Percentiles rank a stretch among this genome's conserved stretches.
Evolutionary conservation across 2,329 filamentous ascomycete species (phyloP).

Genomic region (Colletotrichum spaethianum): DNA sequence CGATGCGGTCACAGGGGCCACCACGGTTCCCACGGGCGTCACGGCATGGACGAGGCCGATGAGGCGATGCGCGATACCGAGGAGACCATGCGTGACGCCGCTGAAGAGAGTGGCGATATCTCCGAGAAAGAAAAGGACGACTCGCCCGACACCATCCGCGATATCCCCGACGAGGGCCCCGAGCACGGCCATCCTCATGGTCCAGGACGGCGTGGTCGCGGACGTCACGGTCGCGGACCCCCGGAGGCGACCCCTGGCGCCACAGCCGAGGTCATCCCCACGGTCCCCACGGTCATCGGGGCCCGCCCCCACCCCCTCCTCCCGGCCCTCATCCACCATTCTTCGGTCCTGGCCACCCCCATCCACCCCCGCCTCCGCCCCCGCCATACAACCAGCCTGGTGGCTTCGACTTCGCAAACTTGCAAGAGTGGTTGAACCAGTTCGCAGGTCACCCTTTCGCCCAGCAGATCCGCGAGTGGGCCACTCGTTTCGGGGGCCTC

Average conservation of each 20-base stretch:
- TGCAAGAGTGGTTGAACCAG: constrained; percentile 52
- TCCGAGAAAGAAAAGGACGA: constrained; percentile 51
- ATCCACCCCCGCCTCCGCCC: constrained; percentile 43
- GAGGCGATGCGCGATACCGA: constrained; percentile 38
- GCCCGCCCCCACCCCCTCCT: constrained; percentile 40
- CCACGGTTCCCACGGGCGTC: constrained; percentile 35
- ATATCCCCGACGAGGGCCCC: constrained; percentile 51
- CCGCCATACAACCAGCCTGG: constrained; percentile 43
- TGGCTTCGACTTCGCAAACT: constrained; percentile 54
- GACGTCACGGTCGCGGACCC: constrained; percentile 35
- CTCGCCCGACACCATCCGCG: constrained; percentile 52
- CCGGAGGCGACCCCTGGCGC: constrained; percentile 31
- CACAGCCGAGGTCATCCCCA: constrained; percentile 30
- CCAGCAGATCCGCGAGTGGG: constrained; percentile 57
- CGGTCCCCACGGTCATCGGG: constrained; percentile 39
- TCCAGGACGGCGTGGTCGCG: constrained; percentile 44
- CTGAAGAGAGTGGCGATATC: constrained; percentile 45
- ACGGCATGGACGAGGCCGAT: constrained; percentile 40
- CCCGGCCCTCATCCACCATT: constrained; percentile 46
- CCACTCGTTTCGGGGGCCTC: constrained; percentile 39
- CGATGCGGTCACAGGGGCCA: constrained; percentile 32
- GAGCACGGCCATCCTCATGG: constrained; percentile 49
- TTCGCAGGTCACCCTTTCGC: constrained; percentile 60
- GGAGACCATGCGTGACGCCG: constrained; percentile 46
- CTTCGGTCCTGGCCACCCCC: constrained; percentile 42